A percentile compares a stretch with the other conserved stretches of the same genome.
Conservation (phyloP, 176 grass and related monocot species). For the Elaeis guineensis region DNA sequence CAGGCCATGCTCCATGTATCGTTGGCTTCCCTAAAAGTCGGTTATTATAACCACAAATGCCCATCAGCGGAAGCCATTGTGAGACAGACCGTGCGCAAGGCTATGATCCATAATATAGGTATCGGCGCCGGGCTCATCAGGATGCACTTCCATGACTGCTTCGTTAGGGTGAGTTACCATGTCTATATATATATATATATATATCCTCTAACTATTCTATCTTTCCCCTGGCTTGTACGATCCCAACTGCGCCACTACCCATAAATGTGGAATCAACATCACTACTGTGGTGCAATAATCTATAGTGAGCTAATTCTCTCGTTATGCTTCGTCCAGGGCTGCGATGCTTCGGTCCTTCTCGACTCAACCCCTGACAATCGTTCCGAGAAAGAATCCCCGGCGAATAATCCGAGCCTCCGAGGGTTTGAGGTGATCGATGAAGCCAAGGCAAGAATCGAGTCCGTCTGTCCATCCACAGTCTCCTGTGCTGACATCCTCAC, state of each 20-base stretch:
- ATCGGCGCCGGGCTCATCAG: constrained; percentile 50
- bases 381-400: constrained; percentile 26
- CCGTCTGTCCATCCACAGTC: constrained; percentile 11
- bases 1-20: too few species aligned
- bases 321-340: constrained; percentile 26
- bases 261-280: too few species aligned
- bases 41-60: constrained; percentile 41
- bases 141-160: constrained; percentile 70
- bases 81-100: constrained; percentile 26
- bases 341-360: constrained; percentile 46
- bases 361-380: constrained; percentile 14
- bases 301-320: too few species aligned
- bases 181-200: too few species aligned
- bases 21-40: constrained; percentile 26
- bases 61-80: constrained; percentile 38
- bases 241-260: too few species aligned
- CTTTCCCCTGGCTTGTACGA: too few species aligned
- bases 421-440: constrained; percentile 56
- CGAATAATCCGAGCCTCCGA: constrained; percentile 35
- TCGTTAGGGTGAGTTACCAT: constrained; percentile 30
- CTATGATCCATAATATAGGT: constrained; percentile 28
- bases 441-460: constrained; percentile 31
- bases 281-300: too few species aligned
- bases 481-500: constrained; percentile 13
- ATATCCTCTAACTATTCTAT: too few species aligned